Percentiles rank a stretch among this genome's conserved stretches.
Conservation (phyloP, 140 eudicot genomes). For the Bidens hawaiensis region DNA sequence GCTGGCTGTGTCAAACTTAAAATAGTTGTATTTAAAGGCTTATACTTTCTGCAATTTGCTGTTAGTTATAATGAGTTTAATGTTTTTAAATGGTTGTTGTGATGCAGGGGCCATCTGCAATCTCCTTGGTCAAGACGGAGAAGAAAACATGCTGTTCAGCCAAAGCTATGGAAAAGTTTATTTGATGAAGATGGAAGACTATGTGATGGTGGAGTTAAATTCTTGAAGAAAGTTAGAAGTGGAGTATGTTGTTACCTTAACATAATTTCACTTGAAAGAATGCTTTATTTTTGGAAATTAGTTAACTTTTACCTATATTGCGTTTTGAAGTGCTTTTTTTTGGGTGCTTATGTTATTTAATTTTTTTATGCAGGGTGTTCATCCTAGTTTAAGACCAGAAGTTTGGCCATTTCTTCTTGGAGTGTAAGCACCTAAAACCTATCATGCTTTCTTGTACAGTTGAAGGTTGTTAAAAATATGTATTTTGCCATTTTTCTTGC, state of each 20-base stretch:
- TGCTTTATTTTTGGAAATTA: neutral
- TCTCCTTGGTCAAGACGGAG: slow-evolving; percentile 91
- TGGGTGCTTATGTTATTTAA: neutral
- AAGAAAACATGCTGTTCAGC: slow-evolving; percentile 66
- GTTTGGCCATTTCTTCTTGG: slow-evolving; percentile 98
- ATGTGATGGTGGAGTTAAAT: slow-evolving; percentile 70
- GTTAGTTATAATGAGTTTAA: slow-evolving; percentile 2
- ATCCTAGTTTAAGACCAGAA: slow-evolving; percentile 71
- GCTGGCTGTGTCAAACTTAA: neutral
- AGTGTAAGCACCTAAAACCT: slow-evolving; percentile 49
- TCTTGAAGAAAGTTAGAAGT: slow-evolving; percentile 74
- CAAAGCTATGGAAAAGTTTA: slow-evolving; percentile 65
- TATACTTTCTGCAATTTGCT: neutral
- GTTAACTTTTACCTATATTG: neutral
- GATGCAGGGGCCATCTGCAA: slow-evolving; percentile 56
- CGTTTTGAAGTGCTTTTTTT: neutral
- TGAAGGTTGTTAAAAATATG: too few relatives aligned
- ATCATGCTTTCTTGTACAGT: too few relatives aligned
- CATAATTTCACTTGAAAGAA: neutral
- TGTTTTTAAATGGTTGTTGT: slow-evolving; percentile 11
- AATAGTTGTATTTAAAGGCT: neutral
- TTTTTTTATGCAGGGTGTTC: slow-evolving; percentile 67
- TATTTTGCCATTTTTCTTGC: slow-evolving; percentile 12
- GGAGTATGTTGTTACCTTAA: slow-evolving; percentile 47
- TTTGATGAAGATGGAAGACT: slow-evolving; percentile 65